Evolutionary conservation across 2,329 filamentous ascomycete species (phyloP).

Genomic region (Coniochaeta hoffmannii): DNA sequence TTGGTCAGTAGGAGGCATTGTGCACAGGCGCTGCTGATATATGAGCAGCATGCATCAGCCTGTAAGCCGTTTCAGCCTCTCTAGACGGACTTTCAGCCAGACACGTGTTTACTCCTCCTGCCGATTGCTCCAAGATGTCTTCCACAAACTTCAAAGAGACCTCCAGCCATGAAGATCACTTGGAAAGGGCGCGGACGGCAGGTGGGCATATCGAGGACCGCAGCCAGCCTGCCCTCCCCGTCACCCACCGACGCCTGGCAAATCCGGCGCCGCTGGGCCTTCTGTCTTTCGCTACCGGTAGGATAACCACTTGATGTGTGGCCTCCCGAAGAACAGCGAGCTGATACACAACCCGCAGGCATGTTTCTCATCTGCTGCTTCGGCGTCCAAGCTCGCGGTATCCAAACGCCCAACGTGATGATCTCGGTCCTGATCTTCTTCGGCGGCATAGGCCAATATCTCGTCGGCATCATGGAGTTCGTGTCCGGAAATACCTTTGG

Average conservation of each 20-base stretch:
- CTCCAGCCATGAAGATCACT: neutral
- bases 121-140: neutral
- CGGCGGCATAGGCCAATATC: conserved; percentile 1
- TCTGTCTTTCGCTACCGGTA: neutral
- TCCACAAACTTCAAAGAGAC: neutral
- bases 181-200: neutral
- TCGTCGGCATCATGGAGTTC: neutral
- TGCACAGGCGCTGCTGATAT: neutral
- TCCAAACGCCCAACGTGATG: neutral
- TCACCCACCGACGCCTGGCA: neutral
- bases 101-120: neutral
- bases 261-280: neutral
- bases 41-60: neutral
- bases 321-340: neutral
- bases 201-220: conserved; percentile 2
- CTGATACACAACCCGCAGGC: neutral
- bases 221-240: conserved; percentile 1
- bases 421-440: conserved; percentile 4
- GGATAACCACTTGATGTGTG: neutral
- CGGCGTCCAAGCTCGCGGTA: neutral
- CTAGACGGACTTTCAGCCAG: neutral
- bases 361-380: conserved; percentile 2
- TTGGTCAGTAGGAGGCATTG: neutral
- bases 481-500: conserved; percentile 1
- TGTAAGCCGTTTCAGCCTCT: neutral